Conservation (phyloP, 108 stramenopile genomes). For the Conticribra weissflogii region DNA sequence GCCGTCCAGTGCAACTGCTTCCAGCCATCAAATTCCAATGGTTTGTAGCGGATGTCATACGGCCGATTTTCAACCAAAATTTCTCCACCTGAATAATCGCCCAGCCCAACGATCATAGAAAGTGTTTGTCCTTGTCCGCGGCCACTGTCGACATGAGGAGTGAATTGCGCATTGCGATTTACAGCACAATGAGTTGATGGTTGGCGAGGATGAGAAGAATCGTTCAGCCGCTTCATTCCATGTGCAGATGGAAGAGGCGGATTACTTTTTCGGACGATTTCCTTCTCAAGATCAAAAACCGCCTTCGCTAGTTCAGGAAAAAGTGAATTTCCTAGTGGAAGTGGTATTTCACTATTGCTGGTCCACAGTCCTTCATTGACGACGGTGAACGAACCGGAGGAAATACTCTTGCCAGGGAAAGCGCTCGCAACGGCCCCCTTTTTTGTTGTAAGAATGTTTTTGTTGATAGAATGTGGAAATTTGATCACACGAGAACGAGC, state of each 20-base stretch:
- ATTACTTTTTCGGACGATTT: slow-evolving; percentile 20
- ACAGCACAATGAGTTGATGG: slow-evolving; percentile 89
- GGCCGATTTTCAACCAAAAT: slow-evolving; percentile 72
- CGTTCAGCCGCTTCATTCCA: slow-evolving; percentile 82
- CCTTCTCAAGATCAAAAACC: slow-evolving; percentile 82
- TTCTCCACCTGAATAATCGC: slow-evolving; percentile 87
- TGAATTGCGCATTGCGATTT: slow-evolving; percentile 91
- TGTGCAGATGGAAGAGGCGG: slow-evolving; percentile 67
- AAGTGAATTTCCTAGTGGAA: slow-evolving; percentile 70
- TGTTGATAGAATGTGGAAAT: slow-evolving; percentile 15
- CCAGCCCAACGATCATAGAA: slow-evolving; percentile 91
- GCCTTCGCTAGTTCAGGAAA: slow-evolving; percentile 92
- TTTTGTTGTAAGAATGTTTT: slow-evolving; percentile 23
- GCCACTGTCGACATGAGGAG: slow-evolving; percentile 92
- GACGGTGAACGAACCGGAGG: slow-evolving; percentile 74
- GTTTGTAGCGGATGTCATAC: slow-evolving; percentile 80
- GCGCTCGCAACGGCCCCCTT: slow-evolving; percentile 23
- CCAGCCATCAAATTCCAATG: slow-evolving; percentile 93
- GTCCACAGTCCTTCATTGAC: slow-evolving; percentile 52
- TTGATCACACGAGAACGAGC: slow-evolving; percentile 68
- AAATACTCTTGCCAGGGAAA: slow-evolving; percentile 28
- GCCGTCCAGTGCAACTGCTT: slow-evolving; percentile 88
- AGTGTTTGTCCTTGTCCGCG: slow-evolving; percentile 80
- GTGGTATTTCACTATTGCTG: slow-evolving; percentile 22
- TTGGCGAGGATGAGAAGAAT: slow-evolving; percentile 70